A percentile compares a stretch with the other conserved stretches of the same genome.
Conservation (phyloP, 2,329 filamentous ascomycete genomes). For the Macrophomina phaseolina region DNA sequence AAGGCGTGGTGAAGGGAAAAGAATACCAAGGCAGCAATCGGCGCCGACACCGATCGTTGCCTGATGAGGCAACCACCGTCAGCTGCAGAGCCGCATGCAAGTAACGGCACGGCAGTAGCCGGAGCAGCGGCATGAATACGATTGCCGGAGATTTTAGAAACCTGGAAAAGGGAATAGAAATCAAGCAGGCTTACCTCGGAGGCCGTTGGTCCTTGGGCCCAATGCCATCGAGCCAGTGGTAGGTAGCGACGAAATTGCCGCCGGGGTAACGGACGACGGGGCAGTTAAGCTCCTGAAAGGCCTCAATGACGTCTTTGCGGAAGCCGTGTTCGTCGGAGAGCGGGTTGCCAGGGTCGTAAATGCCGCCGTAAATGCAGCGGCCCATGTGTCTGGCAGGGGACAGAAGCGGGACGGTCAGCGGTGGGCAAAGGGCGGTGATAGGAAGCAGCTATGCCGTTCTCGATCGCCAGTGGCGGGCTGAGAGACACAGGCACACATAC, state of each 20-base stretch:
- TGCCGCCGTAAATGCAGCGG: conserved; percentile 84
- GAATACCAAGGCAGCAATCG: neutral
- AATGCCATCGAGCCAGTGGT: conserved; percentile 84
- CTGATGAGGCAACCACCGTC: neutral
- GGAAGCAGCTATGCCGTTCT: conserved; percentile 22
- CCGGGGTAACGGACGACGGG: conserved; percentile 83
- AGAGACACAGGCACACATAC: conserved; percentile 53
- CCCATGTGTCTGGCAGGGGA: conserved; percentile 73
- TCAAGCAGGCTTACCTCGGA: conserved; percentile 47
- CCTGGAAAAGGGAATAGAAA: neutral
- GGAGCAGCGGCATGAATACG: neutral
- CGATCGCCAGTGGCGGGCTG: conserved; percentile 16
- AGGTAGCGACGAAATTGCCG: conserved; percentile 84
- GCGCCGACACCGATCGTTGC: conserved; percentile 11
- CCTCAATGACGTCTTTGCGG: conserved; percentile 77
- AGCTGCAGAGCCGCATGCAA: conserved; percentile 21
- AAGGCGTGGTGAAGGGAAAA: neutral
- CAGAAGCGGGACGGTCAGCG: conserved; percentile 3
- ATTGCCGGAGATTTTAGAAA: conserved; percentile 10
- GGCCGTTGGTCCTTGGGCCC: conserved; percentile 75
- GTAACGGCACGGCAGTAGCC: conserved; percentile 10
- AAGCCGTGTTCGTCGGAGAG: conserved; percentile 78
- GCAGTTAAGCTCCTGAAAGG: conserved; percentile 74
- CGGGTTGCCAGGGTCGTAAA: conserved; percentile 77
- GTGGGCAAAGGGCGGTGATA: conserved; percentile 33